Evolutionary conservation across 2,329 filamentous ascomycete genomes (phyloP), one percentile per base, ranked within the genome.

Genomic region (Didymella pinodella): DNA sequence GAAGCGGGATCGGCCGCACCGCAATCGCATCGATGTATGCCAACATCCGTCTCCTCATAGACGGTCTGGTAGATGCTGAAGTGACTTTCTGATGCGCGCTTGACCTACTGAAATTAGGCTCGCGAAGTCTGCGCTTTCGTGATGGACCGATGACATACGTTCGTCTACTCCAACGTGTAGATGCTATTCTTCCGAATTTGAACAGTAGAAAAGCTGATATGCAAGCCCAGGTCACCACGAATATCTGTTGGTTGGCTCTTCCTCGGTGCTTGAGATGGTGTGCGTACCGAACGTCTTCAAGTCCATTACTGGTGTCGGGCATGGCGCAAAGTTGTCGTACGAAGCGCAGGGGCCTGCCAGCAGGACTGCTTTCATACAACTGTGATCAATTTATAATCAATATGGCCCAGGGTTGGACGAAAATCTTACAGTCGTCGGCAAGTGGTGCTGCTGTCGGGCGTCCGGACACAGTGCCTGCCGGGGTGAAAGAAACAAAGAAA

Each of bases 221-320:
- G 29, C 60, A 54, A 28, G 54, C 36, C 70, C 69, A 73, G 10
- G 63, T 44, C 1, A 59, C 12, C 49, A 54, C 51, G 25, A 65
- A 65, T 7, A 73, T 41, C 1, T 46, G 55, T 18, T 64, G 59
- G 32, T 72, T 68, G 12, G 46, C 47, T 20, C 51, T 46, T 2
- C 66, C 65, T 43, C 70, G 61, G 48, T 72, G 68, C 43, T 61
- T 55, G 8, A 71, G 45, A 44, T 72, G 69, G 48, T 71, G 64
- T 31, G 69, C 62, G 48, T 70, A 68, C 10, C 69, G 67, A 18
- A 66, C 57, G 38, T 69, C 63, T 22, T 70, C 68, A 34, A 70
- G 44, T 18, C 64, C 51, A 32, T 18, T 38, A 3, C 20, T 43
- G 11, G 28, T 26, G n/a, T 43, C 41, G 40, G 50, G 28, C 56